A percentile compares a stretch with the other conserved stretches of the same genome.
Evolutionary conservation across 129 eudicot genomes (phyloP).

Genomic region (Tanacetum coccineum): DNA sequence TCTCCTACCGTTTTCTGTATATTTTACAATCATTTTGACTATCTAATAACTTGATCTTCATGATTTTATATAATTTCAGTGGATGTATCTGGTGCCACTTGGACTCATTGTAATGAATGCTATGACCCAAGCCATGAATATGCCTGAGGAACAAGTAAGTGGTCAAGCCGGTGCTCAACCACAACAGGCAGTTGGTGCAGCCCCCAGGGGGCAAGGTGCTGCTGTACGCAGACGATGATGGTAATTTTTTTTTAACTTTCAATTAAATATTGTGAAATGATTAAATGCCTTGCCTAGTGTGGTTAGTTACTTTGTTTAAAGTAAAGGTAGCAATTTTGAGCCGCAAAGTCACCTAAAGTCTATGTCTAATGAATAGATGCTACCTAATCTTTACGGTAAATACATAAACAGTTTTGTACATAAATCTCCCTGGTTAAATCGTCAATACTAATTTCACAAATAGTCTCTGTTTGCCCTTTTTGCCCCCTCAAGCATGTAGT

Average conservation of each 20-base stretch:
- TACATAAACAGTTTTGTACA: no score
- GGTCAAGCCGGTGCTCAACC: slow-evolving; percentile 64
- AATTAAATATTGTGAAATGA: neutral
- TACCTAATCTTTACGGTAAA: no score
- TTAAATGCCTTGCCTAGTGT: neutral
- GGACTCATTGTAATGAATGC: slow-evolving; percentile 93
- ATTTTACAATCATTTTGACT: neutral
- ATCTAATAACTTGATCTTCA: slow-evolving; percentile 2
- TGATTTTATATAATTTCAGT: slow-evolving; percentile 37
- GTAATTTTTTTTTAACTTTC: neutral
- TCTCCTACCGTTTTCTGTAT: neutral
- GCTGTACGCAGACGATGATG: slow-evolving; percentile 81
- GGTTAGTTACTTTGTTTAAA: neutral
- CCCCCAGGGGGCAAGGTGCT: slow-evolving; percentile 51
- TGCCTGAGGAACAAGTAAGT: slow-evolving; percentile 82
- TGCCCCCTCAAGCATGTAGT: no score
- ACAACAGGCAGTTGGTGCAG: slow-evolving; percentile 53
- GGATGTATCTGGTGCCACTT: slow-evolving; percentile 97
- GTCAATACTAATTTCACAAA: no score
- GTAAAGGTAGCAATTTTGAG: neutral
- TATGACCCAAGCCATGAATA: slow-evolving; percentile 87
- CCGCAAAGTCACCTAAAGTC: no score
- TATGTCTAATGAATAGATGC: no score
- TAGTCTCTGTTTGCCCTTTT: no score
- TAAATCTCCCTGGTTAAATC: no score